Base-by-base conservation (phyloP, 208 protist genomes). In the Trypanosomatidae sp. region DNA sequence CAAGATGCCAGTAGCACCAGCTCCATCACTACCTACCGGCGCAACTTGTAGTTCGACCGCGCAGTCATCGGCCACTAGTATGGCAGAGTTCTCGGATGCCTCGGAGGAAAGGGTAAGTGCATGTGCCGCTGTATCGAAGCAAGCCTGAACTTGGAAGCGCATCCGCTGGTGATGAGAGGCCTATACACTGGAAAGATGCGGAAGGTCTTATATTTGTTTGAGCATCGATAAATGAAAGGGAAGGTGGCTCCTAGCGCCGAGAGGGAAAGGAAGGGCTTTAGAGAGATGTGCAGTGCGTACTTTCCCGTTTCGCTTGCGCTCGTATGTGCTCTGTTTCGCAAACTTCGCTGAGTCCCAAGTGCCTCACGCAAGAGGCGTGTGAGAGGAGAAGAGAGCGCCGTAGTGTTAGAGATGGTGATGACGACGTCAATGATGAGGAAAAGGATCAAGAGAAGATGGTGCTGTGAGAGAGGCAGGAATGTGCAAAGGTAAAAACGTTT, bases 81-180 rank as follows among this genome's bases (percentile, higher is more conserved):
- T 5, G 3, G 43, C 75, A 41, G 22, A 19, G 55, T 62, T 41
- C 47, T 80, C 69, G 1, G 49, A 64, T 3, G 64, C 44, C 5
- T 56, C 17, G 17, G 69, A 6, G 25, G 75, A 74, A 39, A 80
- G 69, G 19, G 68, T n/a, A 39, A 80, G 53, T 36, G 49, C 62
- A 12, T 66, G 1, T 9, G 75, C 75, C 7, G 15, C 53, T 2
- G 75, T 80, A 41, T 65, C 49, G 47, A 80, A 80, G 64, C 69
- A 71, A 43, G 75, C 75, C 39, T 66, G 62, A 25, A 80, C 69
- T 4, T 43, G 66, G 49, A 67, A 80, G 5, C 75, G 75, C 75
- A 75, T 74, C 39, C 53, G 49, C 30, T 56, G 13, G 43, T 49
- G 30, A 2, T 28, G 46, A 19, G 28, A 33, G 3, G 5, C 64